phyloP scores from a whole-genome alignment of 169 alveolate species.

The Plasmodium cynomolgi region DNA sequence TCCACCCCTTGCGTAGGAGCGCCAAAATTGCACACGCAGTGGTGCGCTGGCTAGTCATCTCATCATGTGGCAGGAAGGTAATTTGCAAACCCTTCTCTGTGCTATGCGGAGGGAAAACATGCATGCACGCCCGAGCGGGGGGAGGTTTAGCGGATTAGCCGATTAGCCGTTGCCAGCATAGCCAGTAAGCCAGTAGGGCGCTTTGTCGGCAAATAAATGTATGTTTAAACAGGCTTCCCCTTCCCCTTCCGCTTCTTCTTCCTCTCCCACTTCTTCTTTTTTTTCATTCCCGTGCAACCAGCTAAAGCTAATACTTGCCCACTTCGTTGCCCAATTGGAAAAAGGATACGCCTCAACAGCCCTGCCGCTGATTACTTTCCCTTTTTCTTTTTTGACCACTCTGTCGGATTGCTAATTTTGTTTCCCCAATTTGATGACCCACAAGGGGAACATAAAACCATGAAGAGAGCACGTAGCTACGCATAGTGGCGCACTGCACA shows the following conservation, averaged over 20 bases:
- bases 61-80: background rate
- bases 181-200: background rate
- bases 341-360: background rate
- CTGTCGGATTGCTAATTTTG: background rate
- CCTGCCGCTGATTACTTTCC: background rate
- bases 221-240: background rate
- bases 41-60: background rate
- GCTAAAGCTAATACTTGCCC: background rate
- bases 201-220: background rate
- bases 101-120: background rate
- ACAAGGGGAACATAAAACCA: background rate
- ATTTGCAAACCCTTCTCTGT: background rate
- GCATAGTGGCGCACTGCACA: background rate
- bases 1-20: background rate
- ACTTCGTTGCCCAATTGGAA: background rate
- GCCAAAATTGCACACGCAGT: background rate
- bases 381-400: background rate
- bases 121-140: background rate
- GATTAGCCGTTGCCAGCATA: background rate
- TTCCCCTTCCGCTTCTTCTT: background rate
- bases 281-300: background rate
- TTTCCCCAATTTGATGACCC: background rate
- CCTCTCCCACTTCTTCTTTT: background rate
- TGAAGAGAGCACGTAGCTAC: background rate
- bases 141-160: background rate